phyloP scores from a whole-genome alignment of 139 green algal species.

The Pleodorina starrii region DNA sequence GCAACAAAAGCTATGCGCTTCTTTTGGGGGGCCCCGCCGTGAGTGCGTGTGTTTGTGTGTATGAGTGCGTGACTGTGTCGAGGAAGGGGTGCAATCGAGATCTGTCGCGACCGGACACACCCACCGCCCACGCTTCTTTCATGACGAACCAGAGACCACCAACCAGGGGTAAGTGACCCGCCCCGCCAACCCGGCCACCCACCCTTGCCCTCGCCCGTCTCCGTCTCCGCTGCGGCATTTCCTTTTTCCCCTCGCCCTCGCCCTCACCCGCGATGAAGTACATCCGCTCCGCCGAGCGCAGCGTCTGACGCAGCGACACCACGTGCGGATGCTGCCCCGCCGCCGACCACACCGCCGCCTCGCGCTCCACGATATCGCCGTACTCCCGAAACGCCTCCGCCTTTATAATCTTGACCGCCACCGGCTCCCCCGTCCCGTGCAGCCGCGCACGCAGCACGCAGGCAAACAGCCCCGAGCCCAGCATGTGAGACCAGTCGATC shows the following conservation, averaged over 20 bases:
- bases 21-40: too few species aligned
- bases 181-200: too few species aligned
- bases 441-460: conserved; percentile 30
- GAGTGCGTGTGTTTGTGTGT: too few species aligned
- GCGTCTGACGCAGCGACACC: conserved; percentile 40
- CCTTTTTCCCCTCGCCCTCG: neutral
- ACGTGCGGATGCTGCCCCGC: conserved; percentile 50
- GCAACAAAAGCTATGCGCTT: too few species aligned
- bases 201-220: too few species aligned
- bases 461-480: conserved; percentile 54
- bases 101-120: too few species aligned
- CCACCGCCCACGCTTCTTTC: too few species aligned
- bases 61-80: too few species aligned
- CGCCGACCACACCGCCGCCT: conserved; percentile 52
- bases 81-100: too few species aligned
- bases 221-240: too few species aligned
- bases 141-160: too few species aligned
- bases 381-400: conserved; percentile 52
- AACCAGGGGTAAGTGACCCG: too few species aligned
- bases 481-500: conserved; percentile 39
- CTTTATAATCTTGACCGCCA: conserved; percentile 62
- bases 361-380: conserved; percentile 39
- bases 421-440: conserved; percentile 7
- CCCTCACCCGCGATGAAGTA: conserved; percentile 55
- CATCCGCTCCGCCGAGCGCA: conserved; percentile 25